A percentile compares a stretch with the other conserved stretches of the same genome.
Conservation (phyloP, 1,284 basidiomycete genomes). For the Cryptococcus sp. region DNA sequence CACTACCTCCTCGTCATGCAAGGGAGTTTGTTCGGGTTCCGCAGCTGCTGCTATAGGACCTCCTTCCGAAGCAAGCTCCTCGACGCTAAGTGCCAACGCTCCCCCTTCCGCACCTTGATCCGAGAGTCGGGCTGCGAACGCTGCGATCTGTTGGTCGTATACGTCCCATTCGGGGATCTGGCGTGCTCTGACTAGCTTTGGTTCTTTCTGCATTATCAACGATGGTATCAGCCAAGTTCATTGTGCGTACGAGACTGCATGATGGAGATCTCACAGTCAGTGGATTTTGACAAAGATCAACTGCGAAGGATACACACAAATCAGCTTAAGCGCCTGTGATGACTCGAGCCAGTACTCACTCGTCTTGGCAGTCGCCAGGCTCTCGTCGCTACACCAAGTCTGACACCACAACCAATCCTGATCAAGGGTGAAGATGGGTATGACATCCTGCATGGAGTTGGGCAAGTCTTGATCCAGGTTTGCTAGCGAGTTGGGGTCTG, state of each 20-base stretch:
- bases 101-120: constrained; percentile 19
- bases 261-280: constrained; percentile 65
- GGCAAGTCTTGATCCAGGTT: constrained; percentile 97
- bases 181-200: constrained; percentile 86
- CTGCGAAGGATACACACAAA: constrained; percentile 60
- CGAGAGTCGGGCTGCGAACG: constrained; percentile 65
- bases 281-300: constrained; percentile 91
- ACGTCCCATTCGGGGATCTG: constrained; percentile 97
- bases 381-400: constrained; percentile 59
- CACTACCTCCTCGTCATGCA: constrained; percentile 9
- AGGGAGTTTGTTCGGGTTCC: not conserved
- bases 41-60: constrained; percentile 6
- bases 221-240: constrained; percentile 2
- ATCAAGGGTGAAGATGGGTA: constrained; percentile 83
- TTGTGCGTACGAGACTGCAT: not conserved
- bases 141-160: constrained; percentile 66
- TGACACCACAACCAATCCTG: constrained; percentile 89
- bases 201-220: constrained; percentile 74
- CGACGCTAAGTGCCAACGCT: constrained; percentile 69
- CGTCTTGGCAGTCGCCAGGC: constrained; percentile 58
- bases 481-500: constrained; percentile 88
- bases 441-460: constrained; percentile 82
- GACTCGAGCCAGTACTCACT: constrained; percentile 21
- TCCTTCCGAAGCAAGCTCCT: constrained; percentile 65
- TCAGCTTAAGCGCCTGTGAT: not conserved